Evolutionary conservation across 2,329 filamentous ascomycete species (phyloP).

Genomic region (Ascochyta clinopodiicola): DNA sequence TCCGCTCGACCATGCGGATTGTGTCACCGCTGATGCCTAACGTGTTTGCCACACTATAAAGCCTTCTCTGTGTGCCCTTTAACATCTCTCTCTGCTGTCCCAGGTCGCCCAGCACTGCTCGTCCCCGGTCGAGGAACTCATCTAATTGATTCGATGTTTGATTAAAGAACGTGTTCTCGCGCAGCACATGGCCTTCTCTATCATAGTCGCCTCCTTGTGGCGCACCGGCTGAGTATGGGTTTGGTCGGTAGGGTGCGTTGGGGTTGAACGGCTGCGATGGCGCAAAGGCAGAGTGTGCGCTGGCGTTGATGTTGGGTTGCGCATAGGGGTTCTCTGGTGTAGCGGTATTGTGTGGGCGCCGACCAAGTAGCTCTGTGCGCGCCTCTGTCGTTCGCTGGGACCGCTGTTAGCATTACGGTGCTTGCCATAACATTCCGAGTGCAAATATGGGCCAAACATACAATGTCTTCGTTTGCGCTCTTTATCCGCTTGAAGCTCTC

Average conservation of each 20-base stretch:
- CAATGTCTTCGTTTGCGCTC: slow-evolving; percentile 75
- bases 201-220: slow-evolving; percentile 61
- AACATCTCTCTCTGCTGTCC: slow-evolving; percentile 91
- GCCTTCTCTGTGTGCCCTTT: slow-evolving; percentile 87
- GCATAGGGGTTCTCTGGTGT: slow-evolving; percentile 91
- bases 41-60: slow-evolving; percentile 94
- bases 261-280: slow-evolving; percentile 38
- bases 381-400: slow-evolving; percentile 67
- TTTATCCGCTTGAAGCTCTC: slow-evolving; percentile 79
- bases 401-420: slow-evolving; percentile 6
- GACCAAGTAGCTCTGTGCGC: slow-evolving; percentile 81
- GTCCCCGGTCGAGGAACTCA: slow-evolving; percentile 89
- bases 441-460: slow-evolving; percentile 41
- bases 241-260: slow-evolving; percentile 47
- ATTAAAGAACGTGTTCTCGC: slow-evolving; percentile 87
- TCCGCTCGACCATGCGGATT: slow-evolving; percentile 92
- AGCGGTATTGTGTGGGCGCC: slow-evolving; percentile 77
- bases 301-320: slow-evolving; percentile 50
- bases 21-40: slow-evolving; percentile 93
- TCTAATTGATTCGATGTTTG: slow-evolving; percentile 85
- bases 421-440: not conserved
- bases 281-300: slow-evolving; percentile 39
- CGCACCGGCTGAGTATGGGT: slow-evolving; percentile 49
- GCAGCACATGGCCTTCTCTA: slow-evolving; percentile 81
- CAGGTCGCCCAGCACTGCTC: slow-evolving; percentile 87